phyloP scores from a whole-genome alignment of 352 stramenopile species.

The Globisporangium radiosum region DNA sequence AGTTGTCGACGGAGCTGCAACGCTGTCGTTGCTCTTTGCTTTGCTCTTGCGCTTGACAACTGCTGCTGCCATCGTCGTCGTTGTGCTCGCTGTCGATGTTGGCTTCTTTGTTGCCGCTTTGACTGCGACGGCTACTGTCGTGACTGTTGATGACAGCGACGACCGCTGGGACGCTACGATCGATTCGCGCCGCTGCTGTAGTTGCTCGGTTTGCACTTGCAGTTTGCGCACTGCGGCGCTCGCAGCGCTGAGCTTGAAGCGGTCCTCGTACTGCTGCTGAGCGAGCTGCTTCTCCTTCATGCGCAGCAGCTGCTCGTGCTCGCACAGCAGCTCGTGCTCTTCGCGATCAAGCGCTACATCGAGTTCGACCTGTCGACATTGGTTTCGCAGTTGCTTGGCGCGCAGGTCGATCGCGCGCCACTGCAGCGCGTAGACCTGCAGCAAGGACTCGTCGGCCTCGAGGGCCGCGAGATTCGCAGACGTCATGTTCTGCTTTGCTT shows the following conservation, averaged over 20 bases:
- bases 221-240: slow-evolving; percentile 12
- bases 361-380: slow-evolving; percentile 42
- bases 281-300: slow-evolving; percentile 17
- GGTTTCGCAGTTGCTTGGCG: slow-evolving; percentile 45
- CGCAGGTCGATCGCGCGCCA: slow-evolving; percentile 61
- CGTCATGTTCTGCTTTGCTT: background rate
- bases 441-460: slow-evolving; percentile 43
- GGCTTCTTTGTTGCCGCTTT: background rate
- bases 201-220: slow-evolving; percentile 16
- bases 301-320: slow-evolving; percentile 27
- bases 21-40: background rate
- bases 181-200: slow-evolving; percentile 18
- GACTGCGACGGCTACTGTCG: background rate
- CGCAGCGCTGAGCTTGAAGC: slow-evolving; percentile 6
- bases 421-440: slow-evolving; percentile 61
- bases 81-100: background rate
- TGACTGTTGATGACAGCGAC: too few species aligned
- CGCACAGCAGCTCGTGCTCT: slow-evolving; percentile 30
- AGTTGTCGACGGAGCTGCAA: background rate
- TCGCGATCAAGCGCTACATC: slow-evolving; percentile 48
- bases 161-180: background rate
- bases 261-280: slow-evolving; percentile 14
- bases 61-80: background rate
- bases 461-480: slow-evolving; percentile 7
- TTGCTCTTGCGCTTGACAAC: slow-evolving; percentile 6